Base-by-base conservation (phyloP, 2,329 filamentous ascomycete species). In the Dactylellina haptotyla region DNA sequence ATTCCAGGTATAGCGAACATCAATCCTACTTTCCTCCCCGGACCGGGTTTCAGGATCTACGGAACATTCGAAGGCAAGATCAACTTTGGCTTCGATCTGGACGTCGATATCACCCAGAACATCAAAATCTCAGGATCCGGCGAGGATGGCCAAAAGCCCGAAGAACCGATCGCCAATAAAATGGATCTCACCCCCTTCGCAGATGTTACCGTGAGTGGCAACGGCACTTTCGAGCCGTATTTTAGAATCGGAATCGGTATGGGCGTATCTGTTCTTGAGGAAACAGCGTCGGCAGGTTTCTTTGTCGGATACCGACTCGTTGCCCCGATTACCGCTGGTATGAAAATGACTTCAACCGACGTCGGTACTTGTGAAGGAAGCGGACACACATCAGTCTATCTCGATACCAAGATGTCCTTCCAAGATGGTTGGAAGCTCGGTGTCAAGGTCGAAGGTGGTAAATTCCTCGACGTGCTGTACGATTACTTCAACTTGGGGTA, bases 151-250 rank as follows among this genome's bases (percentile, higher is more conserved):
- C 26, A 41, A 41, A 57, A 57, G 18, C 51, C 51, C 1, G 51
- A 41, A 8, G 16, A 41, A 5, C 32, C 51, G 1, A 23, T 25
- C 1, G 6, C 4, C 14, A 57, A 41, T 41, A 41, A 41, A 41
- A 37, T 57, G 14, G 51, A 57, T 25, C 39, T 57, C n/a, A 57
- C 39, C 30, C 51, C 51, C 16, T 57, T 57, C 37, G 51, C 51
- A n/a, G 51, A 57, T 57, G 51, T 18, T n/a, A 20, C 51, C 6
- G 2, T 57, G 9, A 14, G 39, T 26, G 51, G n/a, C 16, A 41
- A 23, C 25, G 51, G 30, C 26, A 32, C 23, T 20, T n/a, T 57
- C 6, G 51, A 57, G 51, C 51, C 51, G 16, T 57, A 41, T 41
- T 57, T 57, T 32, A 16, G 51, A 20, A 12, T 57, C n/a, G 51